Conservation (phyloP, 1,139 yeast species). For the Candida glucosophila region DNA sequence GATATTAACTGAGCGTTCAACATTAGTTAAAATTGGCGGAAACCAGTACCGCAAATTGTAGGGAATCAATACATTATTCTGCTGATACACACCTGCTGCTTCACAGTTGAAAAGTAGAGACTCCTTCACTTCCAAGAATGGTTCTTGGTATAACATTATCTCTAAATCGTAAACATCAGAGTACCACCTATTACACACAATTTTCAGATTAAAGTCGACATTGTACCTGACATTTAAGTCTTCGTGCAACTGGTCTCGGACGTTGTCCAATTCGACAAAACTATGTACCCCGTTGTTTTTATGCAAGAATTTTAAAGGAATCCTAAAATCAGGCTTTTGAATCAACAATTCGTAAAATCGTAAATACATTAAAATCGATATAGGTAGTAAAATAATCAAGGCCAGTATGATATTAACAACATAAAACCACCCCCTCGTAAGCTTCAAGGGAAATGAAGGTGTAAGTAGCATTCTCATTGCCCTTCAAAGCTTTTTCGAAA, state of each 20-base stretch:
- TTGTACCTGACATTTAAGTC: conserved; percentile 9
- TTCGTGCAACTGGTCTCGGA: conserved; percentile 2
- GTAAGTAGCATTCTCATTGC: too few relatives aligned
- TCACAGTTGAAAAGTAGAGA: conserved; percentile 23
- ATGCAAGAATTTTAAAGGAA: conserved; percentile 9
- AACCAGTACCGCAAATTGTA: conserved; percentile 29
- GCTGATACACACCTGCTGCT: conserved; percentile 17
- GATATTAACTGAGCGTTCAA: conserved; percentile 8
- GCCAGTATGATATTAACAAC: too few relatives aligned
- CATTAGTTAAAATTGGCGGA: conserved; percentile 25
- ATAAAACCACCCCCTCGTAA: too few relatives aligned
- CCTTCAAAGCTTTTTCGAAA: too few relatives aligned
- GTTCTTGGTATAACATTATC: too few relatives aligned
- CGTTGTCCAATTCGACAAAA: not conserved
- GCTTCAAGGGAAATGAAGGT: too few relatives aligned
- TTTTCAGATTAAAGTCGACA: conserved; percentile 8
- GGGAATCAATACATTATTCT: conserved; percentile 26
- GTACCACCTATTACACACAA: conserved; percentile 11
- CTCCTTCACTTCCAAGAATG: too few relatives aligned
- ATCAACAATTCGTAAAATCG: conserved; percentile 18
- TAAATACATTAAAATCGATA: conserved; percentile 17
- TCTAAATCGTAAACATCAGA: too few relatives aligned
- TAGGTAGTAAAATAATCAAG: conserved; percentile 13
- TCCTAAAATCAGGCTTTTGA: conserved; percentile 10
- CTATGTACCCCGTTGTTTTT: conserved; percentile 2